Base-by-base conservation (phyloP, 106 monocot species). In the Xerophyta viscosa region DNA sequence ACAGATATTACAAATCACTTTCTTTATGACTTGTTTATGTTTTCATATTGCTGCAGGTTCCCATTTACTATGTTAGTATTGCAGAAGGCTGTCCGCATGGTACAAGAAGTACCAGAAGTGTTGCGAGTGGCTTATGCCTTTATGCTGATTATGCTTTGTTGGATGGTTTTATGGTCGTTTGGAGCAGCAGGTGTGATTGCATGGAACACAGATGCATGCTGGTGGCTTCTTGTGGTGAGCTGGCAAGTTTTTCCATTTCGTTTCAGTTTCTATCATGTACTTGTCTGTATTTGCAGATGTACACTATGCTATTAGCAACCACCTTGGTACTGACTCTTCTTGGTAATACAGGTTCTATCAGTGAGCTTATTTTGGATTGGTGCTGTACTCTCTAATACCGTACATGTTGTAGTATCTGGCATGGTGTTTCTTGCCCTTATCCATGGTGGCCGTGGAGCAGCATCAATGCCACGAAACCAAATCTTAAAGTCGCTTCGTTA, bases 221-320 rank as follows among this genome's bases (percentile, higher is more conserved):
- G 89, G 96, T 98, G 85, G 96, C 89, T 89, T 74, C 89, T 98
- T 98, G 85, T 88, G 96, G 96, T 98, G 96, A 98, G 96, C 65
- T 75, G 96, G 96, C 96, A 86, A 89, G 89, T 98, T 76, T 88
- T 85, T 46, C 66, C 36, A 33, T 31, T 79, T 63, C 29, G 20
- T 25, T 37, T 37, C n/a, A n/a, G n/a, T n/a, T n/a, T 41, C 14
- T 13, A 37, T 5, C 50, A 7, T 39, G 37, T 18, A 52, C 20
- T 24, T 42, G 33, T 2, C 26, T 2, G 4, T 28, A 8, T 37
- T 33, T 3, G n/a, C n/a, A n/a, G n/a, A n/a, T n/a, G n/a, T n/a
- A n/a, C n/a, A n/a, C n/a, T n/a, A n/a, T n/a, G n/a, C n/a, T n/a
- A n/a, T 24, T 12, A 5, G 39, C 9, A 59, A 47, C 3, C 17